Evolutionary conservation across 176 grass and related monocot species (phyloP).

Genomic region (Bonia amplexicaulis): DNA sequence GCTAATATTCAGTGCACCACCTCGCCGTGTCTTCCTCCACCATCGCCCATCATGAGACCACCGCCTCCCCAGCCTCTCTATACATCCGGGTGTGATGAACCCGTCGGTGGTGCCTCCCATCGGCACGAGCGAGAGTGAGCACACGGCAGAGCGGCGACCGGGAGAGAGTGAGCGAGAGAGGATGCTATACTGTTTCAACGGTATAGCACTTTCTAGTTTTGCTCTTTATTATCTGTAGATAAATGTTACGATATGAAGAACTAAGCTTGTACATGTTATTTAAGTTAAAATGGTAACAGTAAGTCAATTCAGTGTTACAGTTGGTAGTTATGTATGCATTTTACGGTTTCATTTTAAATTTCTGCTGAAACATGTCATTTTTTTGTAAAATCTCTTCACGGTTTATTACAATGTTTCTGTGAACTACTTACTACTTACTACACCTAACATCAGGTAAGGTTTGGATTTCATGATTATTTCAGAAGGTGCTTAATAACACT

Average conservation of each 20-base stretch:
- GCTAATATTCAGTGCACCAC: no score
- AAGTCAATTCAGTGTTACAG: background rate
- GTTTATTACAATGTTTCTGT: background rate
- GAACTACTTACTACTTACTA: background rate
- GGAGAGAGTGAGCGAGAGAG: no score
- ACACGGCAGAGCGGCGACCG: no score
- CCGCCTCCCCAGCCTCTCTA: no score
- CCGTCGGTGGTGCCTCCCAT: no score
- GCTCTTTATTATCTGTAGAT: background rate
- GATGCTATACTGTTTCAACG: no score
- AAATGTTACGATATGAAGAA: background rate
- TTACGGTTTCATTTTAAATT: background rate
- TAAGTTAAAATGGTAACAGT: background rate
- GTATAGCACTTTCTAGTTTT: no score
- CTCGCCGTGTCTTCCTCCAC: no score
- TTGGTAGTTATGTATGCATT: background rate
- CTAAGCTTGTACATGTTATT: background rate
- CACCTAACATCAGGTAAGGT: background rate
- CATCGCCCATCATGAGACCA: no score
- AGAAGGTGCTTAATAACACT: constrained; percentile 23
- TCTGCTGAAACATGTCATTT: background rate
- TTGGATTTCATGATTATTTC: constrained; percentile 33
- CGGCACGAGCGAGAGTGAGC: no score
- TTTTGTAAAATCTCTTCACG: background rate
- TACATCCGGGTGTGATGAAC: no score